These are phyloP conservation scores for Cordyceps fumosorosea DNA, from an alignment of 2,329 filamentous ascomycete genomes.

Conservation along the genomic window DNA sequence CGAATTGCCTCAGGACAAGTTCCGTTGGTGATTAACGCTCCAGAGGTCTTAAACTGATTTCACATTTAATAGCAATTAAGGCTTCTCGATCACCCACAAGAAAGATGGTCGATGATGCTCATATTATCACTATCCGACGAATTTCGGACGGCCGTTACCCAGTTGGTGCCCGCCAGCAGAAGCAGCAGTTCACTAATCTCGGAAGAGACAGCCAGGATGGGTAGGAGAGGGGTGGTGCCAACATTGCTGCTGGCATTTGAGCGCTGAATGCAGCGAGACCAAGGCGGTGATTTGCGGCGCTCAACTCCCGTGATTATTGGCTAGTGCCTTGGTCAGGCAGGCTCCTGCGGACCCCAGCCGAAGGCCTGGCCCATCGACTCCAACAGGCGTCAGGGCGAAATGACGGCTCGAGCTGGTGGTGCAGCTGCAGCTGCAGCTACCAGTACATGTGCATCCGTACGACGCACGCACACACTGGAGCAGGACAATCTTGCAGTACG, in stretches of 20 bases:
- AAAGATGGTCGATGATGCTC: neutral
- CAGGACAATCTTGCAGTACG: neutral
- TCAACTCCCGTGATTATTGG: conserved; percentile 3
- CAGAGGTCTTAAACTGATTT: neutral
- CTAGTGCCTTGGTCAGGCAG: conserved; percentile 9
- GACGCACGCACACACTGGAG: neutral
- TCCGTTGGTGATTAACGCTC: neutral
- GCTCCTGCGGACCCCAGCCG: neutral
- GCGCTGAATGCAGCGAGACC: neutral
- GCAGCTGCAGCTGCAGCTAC: neutral
- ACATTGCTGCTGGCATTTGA: neutral
- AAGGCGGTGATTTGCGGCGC: conserved; percentile 4
- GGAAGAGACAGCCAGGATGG: neutral
- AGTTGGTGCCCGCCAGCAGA: neutral
- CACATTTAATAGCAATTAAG: neutral
- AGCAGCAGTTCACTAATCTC: conserved; percentile 7
- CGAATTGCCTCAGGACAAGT: neutral
- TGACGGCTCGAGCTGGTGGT: neutral
- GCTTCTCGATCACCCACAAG: neutral
- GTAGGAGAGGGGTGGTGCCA: conserved; percentile 3
- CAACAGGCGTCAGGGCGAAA: neutral
- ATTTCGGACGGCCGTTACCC: neutral
- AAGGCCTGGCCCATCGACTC: neutral
- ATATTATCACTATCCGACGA: neutral
- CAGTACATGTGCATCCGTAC: neutral